These are phyloP conservation scores for Cryphonectria nitschkei DNA, from an alignment of 2,329 filamentous ascomycete species.

Conservation along the genomic window DNA sequence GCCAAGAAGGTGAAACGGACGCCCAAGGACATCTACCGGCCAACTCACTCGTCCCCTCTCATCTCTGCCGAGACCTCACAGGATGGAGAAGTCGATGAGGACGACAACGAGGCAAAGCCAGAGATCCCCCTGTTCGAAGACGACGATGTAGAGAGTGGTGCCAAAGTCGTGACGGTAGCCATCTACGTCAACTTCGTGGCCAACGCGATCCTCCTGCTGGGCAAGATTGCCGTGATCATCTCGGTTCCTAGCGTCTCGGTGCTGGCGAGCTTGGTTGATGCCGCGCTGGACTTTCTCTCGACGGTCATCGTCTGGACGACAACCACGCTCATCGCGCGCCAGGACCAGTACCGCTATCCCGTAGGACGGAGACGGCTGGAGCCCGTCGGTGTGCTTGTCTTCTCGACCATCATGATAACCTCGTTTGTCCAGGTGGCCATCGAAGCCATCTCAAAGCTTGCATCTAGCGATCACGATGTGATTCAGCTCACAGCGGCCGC, in stretches of 20 bases:
- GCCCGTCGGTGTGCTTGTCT: constrained; percentile 79
- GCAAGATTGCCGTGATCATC: constrained; percentile 77
- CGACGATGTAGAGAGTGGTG: constrained; percentile 70
- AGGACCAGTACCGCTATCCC: constrained; percentile 76
- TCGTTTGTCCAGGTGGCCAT: constrained; percentile 80
- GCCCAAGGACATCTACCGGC: constrained; percentile 83
- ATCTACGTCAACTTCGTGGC: constrained; percentile 85
- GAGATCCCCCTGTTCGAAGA: constrained; percentile 75
- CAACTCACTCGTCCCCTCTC: constrained; percentile 70
- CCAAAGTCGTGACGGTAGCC: constrained; percentile 79
- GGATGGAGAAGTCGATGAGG: constrained; percentile 50
- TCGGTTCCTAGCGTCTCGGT: constrained; percentile 83
- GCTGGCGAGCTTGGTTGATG: constrained; percentile 78
- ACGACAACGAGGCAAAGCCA: constrained; percentile 52
- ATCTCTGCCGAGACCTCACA: constrained; percentile 47
- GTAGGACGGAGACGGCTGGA: constrained; percentile 76
- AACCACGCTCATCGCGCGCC: constrained; percentile 72
- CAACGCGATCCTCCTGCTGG: constrained; percentile 73
- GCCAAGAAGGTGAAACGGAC: constrained; percentile 71
- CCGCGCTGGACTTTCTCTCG: constrained; percentile 77
- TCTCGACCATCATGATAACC: constrained; percentile 85
- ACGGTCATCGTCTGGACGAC: constrained; percentile 83
- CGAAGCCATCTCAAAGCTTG: constrained; percentile 68
- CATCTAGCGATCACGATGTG: constrained; percentile 63
- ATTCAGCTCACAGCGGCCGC: constrained; percentile 76